Evolutionary conservation across 2,329 filamentous ascomycete species (phyloP).

Genomic region (Diaporthe aspalathi): DNA sequence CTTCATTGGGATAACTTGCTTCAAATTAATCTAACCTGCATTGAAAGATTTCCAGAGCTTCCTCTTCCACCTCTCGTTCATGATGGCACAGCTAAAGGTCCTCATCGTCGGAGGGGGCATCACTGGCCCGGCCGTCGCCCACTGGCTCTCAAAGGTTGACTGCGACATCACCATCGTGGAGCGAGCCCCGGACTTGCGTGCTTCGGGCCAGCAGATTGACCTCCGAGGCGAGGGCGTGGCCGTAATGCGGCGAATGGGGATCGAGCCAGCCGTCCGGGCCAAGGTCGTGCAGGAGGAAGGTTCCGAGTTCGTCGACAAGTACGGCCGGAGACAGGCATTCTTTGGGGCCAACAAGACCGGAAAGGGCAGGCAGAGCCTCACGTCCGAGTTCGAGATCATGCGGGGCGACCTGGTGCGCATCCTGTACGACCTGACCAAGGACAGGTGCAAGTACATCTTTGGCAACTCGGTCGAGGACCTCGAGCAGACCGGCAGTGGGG

Average conservation of each 20-base stretch:
- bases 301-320: conserved; percentile 56
- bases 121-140: conserved; percentile 43
- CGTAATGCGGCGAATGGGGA: conserved; percentile 44
- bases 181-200: conserved; percentile 42
- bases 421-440: conserved; percentile 56
- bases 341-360: conserved; percentile 55
- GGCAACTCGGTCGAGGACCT: conserved; percentile 46
- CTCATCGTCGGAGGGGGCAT: conserved; percentile 42
- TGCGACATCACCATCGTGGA: conserved; percentile 45
- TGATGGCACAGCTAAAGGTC: conserved; percentile 30
- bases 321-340: conserved; percentile 52
- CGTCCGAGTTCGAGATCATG: conserved; percentile 70
- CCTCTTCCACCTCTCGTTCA: not conserved
- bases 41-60: not conserved
- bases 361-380: conserved; percentile 57
- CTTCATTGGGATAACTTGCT: not conserved
- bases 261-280: conserved; percentile 40
- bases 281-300: conserved; percentile 48
- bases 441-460: conserved; percentile 45
- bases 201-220: conserved; percentile 45
- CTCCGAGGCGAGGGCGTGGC: conserved; percentile 43
- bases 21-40: too few relatives aligned
- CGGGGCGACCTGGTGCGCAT: conserved; percentile 65
- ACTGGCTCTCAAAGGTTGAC: conserved; percentile 43
- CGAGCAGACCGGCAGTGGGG: conserved; percentile 46